Evolutionary conservation across 2,329 filamentous ascomycete species (phyloP).

Genomic region (Tolypocladium paradoxum): DNA sequence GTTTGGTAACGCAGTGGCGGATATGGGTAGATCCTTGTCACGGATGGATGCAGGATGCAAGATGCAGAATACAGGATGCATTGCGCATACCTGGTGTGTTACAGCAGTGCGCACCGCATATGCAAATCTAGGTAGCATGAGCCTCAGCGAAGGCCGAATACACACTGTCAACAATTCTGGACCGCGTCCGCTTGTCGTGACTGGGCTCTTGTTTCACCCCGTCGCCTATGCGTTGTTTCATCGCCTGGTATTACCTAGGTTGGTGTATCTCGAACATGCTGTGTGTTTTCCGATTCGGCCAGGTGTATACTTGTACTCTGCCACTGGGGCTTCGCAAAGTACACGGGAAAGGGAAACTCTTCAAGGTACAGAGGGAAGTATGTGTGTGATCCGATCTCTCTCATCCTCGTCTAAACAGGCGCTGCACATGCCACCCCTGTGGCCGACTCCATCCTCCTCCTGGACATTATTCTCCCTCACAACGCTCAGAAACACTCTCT

Average conservation of each 20-base stretch:
- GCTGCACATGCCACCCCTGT: neutral
- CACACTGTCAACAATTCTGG: neutral
- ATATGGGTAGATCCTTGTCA: neutral
- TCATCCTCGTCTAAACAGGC: neutral
- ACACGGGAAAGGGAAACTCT: neutral
- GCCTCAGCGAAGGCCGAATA: neutral
- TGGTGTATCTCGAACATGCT: neutral
- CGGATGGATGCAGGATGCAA: neutral
- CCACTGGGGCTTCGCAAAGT: neutral
- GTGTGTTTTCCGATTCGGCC: neutral
- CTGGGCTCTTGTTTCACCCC: neutral
- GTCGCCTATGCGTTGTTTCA: neutral
- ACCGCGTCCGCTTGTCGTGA: neutral
- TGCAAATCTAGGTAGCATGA: slow-evolving; percentile 1
- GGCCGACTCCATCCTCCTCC: slow-evolving; percentile 7
- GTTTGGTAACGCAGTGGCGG: neutral
- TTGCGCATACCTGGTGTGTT: slow-evolving; percentile 2
- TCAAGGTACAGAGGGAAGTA: neutral
- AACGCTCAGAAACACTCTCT: slow-evolving; percentile 60
- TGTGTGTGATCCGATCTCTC: neutral
- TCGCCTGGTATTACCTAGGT: neutral
- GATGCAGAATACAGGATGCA: slow-evolving; percentile 2
- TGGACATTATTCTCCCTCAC: slow-evolving; percentile 45
- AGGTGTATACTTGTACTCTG: neutral
- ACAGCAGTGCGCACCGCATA: neutral